Evolutionary conservation across 208 protist species (phyloP).

Genomic region (Leishmania amazonensis): DNA sequence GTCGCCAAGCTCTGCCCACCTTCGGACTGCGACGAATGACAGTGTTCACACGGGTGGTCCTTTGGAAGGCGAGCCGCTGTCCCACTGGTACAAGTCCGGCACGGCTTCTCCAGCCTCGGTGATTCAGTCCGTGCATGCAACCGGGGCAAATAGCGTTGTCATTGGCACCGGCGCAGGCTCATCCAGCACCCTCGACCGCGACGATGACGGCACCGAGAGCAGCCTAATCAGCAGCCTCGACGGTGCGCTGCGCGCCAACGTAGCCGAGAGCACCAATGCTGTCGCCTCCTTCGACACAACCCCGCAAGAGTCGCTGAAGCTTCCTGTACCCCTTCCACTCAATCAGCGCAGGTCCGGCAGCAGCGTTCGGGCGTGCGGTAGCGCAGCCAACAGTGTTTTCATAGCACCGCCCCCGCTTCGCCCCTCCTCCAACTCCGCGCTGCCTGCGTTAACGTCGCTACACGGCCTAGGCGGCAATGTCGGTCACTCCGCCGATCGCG

Average conservation of each 20-base stretch:
- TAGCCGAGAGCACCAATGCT: neutral
- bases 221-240: slow-evolving; percentile 2
- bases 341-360: neutral
- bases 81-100: too few species aligned
- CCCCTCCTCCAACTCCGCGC: neutral
- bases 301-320: neutral
- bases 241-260: neutral
- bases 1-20: neutral
- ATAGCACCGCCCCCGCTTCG: neutral
- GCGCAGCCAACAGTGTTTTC: neutral
- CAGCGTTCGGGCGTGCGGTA: neutral
- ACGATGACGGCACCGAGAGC: neutral
- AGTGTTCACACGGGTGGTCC: neutral
- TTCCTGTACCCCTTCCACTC: neutral
- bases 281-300: neutral
- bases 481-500: neutral
- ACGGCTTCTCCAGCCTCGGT: neutral
- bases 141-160: neutral
- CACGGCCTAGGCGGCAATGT: neutral
- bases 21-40: neutral
- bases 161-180: neutral
- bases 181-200: neutral
- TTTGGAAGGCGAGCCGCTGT: neutral
- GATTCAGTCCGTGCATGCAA: neutral
- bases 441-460: neutral